phyloP scores from a whole-genome alignment of 306 rosid genomes.

The Dicorynia guianensis region DNA sequence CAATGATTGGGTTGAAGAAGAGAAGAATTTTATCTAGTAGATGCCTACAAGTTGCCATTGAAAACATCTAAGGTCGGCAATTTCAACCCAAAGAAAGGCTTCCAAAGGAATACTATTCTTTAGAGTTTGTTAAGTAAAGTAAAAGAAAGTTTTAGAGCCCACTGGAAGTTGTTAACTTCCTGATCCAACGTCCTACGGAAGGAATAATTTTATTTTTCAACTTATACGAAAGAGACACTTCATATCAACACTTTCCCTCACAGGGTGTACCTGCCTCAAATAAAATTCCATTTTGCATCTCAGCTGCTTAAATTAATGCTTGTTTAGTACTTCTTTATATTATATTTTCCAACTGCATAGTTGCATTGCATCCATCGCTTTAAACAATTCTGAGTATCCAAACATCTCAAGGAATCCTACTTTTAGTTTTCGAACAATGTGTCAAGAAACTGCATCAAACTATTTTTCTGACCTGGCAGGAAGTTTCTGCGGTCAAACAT shows the following conservation, averaged over 20 bases:
- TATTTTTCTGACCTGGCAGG: not conserved
- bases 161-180: slow-evolving; percentile 22
- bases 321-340: slow-evolving; percentile 12
- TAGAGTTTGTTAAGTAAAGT: slow-evolving; percentile 18
- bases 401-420: slow-evolving; percentile 4
- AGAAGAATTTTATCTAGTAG: slow-evolving; percentile 7
- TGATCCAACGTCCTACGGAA: slow-evolving; percentile 13
- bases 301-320: slow-evolving; percentile 30
- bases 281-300: slow-evolving; percentile 40
- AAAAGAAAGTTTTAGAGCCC: slow-evolving; percentile 24
- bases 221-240: slow-evolving; percentile 39
- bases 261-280: slow-evolving; percentile 36
- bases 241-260: slow-evolving; percentile 34
- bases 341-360: slow-evolving; percentile 9
- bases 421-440: not conserved
- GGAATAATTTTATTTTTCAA: slow-evolving; percentile 40
- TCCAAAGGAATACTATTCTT: slow-evolving; percentile 35
- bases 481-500: slow-evolving; percentile 18
- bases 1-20: slow-evolving; percentile 26
- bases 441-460: slow-evolving; percentile 26
- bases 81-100: slow-evolving; percentile 15
- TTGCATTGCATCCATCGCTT: slow-evolving; percentile 26
- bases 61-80: slow-evolving; percentile 8
- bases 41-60: slow-evolving; percentile 24
- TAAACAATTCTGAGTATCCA: not conserved